A percentile compares a stretch with the other conserved stretches of the same genome.
These are phyloP conservation scores for Blastosporella zonata DNA, from an alignment of 1,284 basidiomycete species.

Conservation along the genomic window DNA sequence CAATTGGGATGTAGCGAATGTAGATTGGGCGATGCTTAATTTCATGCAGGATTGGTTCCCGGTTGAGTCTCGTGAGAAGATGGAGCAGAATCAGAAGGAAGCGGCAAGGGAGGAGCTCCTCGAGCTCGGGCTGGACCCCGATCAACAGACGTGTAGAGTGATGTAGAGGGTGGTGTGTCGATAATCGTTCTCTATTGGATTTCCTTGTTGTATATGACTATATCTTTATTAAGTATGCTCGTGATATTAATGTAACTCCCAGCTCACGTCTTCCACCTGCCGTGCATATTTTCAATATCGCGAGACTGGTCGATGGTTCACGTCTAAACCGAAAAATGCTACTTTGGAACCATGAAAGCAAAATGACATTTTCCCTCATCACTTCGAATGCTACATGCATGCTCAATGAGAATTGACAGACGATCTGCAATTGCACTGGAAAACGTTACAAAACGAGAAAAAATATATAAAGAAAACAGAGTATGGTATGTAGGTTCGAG, in stretches of 20 bases:
- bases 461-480: constrained; percentile 3
- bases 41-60: constrained; percentile 97
- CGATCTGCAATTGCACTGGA: not conserved
- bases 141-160: constrained; percentile 27
- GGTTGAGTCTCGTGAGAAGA: constrained; percentile 75
- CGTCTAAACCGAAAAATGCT: too few species aligned
- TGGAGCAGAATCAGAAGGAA: constrained; percentile 76
- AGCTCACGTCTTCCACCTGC: too few species aligned
- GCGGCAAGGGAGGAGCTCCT: constrained; percentile 68
- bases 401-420: not conserved
- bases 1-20: constrained; percentile 56
- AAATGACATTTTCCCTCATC: too few species aligned
- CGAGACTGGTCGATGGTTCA: too few species aligned
- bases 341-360: too few species aligned
- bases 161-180: too few species aligned
- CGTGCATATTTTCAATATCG: too few species aligned
- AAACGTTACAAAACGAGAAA: constrained; percentile 17
- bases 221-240: too few species aligned
- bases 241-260: too few species aligned
- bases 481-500: constrained; percentile 19
- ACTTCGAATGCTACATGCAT: not conserved
- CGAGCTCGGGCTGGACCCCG: constrained; percentile 48
- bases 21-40: constrained; percentile 78
- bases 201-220: too few species aligned
- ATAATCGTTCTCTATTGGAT: too few species aligned